Conservation (phyloP, 768 basidiomycete genomes). For the Auricularia heimuer region DNA sequence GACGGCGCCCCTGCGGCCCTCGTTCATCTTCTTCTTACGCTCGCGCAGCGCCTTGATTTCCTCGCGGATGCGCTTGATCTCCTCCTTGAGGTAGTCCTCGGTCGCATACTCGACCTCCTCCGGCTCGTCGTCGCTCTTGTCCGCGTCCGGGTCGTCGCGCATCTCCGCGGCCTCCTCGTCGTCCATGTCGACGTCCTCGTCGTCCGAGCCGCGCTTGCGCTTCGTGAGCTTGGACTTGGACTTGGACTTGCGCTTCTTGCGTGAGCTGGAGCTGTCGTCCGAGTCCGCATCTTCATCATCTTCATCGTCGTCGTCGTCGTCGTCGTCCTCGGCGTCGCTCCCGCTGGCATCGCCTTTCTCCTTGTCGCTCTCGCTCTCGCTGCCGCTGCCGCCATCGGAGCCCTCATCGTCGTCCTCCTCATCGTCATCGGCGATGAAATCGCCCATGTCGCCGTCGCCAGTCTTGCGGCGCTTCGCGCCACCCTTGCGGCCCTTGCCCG, state of each 20-base stretch:
- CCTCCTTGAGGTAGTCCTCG: slow-evolving; percentile 31
- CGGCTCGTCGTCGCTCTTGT: slow-evolving; percentile 8
- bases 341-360: slow-evolving; percentile 4
- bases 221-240: neutral
- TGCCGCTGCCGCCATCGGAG: slow-evolving; percentile 14
- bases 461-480: slow-evolving; percentile 36
- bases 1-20: slow-evolving; percentile 14
- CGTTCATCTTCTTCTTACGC: slow-evolving; percentile 28
- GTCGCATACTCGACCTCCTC: slow-evolving; percentile 26
- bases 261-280: slow-evolving; percentile 4
- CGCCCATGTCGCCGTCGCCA: neutral
- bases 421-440: slow-evolving; percentile 11
- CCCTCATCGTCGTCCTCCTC: slow-evolving; percentile 20
- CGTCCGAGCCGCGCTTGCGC: neutral
- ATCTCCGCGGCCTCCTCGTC: slow-evolving; percentile 16
- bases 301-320: slow-evolving; percentile 17
- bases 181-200: neutral
- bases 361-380: slow-evolving; percentile 16
- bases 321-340: slow-evolving; percentile 11
- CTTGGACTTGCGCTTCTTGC: neutral
- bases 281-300: slow-evolving; percentile 8
- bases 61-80: slow-evolving; percentile 31
- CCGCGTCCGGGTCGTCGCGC: slow-evolving; percentile 13
- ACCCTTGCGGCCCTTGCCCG: slow-evolving; percentile 27
- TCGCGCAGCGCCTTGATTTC: slow-evolving; percentile 29